A percentile compares a stretch with the other conserved stretches of the same genome.
phyloP scores from a whole-genome alignment of 2,329 filamentous ascomycete species.

The Penicillium sp. region DNA sequence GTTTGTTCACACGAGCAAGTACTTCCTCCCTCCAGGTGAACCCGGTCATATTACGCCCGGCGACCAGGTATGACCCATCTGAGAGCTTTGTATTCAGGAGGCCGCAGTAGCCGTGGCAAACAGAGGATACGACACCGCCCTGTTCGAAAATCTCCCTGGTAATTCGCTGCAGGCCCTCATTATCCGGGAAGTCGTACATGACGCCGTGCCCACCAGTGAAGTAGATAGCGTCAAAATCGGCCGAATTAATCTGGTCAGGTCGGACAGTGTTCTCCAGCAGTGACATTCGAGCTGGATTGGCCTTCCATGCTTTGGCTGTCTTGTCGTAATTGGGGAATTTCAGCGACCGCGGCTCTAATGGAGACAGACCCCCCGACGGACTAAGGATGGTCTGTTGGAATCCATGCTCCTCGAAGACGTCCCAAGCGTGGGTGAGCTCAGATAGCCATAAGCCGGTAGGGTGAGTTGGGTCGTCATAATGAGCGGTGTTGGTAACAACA shows the following conservation, averaged over 20 bases:
- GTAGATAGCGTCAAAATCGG: conserved; percentile 8
- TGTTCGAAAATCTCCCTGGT: conserved; percentile 47
- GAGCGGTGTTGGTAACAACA: conserved; percentile 12
- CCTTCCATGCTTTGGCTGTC: conserved; percentile 12
- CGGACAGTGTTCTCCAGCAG: conserved; percentile 8
- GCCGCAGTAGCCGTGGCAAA: conserved; percentile 48
- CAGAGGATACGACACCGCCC: conserved; percentile 45
- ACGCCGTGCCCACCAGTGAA: conserved; percentile 14
- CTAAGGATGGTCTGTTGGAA: conserved; percentile 12
- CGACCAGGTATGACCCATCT: conserved; percentile 42
- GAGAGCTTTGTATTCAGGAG: conserved; percentile 44
- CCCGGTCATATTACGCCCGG: conserved; percentile 42
- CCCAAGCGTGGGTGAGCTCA: conserved; percentile 14
- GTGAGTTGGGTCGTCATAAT: conserved; percentile 11
- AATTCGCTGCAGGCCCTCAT: conserved; percentile 22
- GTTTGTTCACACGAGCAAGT: conserved; percentile 10
- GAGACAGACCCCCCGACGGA: conserved; percentile 8
- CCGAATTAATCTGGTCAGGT: conserved; percentile 9
- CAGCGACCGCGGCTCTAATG: conserved; percentile 11
- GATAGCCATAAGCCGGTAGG: conserved; percentile 15
- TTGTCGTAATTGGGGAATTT: conserved; percentile 16
- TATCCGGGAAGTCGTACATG: conserved; percentile 13
- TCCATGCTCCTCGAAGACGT: conserved; percentile 12
- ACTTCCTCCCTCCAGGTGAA: conserved; percentile 47
- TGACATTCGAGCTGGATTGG: conserved; percentile 7